A percentile compares a stretch with the other conserved stretches of the same genome.
Conservation (phyloP, 805 yeast genomes). For the Pichia membranifaciens region DNA sequence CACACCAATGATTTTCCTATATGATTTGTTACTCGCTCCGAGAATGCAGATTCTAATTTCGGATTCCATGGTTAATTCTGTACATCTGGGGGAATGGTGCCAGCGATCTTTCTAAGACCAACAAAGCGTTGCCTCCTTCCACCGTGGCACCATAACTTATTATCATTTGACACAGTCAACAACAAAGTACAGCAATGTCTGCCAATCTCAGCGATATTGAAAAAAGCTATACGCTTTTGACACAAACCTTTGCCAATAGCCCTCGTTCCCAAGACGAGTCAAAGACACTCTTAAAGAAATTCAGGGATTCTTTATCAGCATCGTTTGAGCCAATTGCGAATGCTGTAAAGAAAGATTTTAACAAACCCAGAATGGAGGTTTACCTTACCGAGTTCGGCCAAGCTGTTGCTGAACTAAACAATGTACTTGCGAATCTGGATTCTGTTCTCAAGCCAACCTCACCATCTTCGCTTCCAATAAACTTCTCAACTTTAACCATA, state of each 20-base stretch:
- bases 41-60: too few species aligned
- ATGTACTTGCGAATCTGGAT: slow-evolving; percentile 53
- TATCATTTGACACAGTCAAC: neutral
- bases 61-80: too few species aligned
- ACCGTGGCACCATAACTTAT: too few species aligned
- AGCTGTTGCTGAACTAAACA: slow-evolving; percentile 48
- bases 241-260: neutral
- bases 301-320: neutral
- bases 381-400: slow-evolving; percentile 50
- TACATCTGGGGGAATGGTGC: too few species aligned
- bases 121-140: too few species aligned
- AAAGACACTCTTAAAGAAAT: neutral
- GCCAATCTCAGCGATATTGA: neutral
- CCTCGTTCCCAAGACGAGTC: slow-evolving; percentile 8
- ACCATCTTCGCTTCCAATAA: slow-evolving; percentile 33
- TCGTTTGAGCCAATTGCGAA: slow-evolving; percentile 39
- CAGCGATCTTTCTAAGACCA: too few species aligned
- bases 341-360: slow-evolving; percentile 63
- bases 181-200: neutral
- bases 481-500: slow-evolving; percentile 21
- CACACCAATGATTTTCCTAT: too few species aligned
- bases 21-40: too few species aligned
- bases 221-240: neutral
- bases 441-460: slow-evolving; percentile 54
- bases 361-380: slow-evolving; percentile 60